phyloP scores from a whole-genome alignment of 345 rosid species.

The Arabidopsis arenosa region DNA sequence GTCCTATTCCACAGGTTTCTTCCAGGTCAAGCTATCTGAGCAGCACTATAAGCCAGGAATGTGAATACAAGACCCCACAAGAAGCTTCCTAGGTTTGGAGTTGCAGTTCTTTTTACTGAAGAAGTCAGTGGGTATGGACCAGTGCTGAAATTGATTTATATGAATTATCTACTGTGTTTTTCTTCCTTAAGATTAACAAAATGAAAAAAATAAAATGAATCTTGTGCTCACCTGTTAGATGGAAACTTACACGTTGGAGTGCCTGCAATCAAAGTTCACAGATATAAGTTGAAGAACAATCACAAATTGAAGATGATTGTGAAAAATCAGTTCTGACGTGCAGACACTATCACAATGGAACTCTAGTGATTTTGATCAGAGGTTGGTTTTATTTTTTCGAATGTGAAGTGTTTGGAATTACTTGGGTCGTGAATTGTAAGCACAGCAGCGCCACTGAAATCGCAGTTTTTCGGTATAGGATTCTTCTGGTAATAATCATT shows the following conservation, averaged over 20 bases:
- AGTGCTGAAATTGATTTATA: conserved; percentile 7
- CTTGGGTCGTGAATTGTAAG: conserved; percentile 77
- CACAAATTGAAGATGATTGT: not conserved
- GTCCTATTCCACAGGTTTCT: conserved; percentile 13
- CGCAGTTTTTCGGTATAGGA: conserved; percentile 70
- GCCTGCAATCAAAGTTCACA: conserved; percentile 3
- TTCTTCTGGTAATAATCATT: conserved; percentile 72
- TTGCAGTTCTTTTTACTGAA: conserved; percentile 16
- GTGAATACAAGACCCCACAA: conserved; percentile 14
- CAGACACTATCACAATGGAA: not conserved
- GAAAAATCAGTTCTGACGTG: not conserved
- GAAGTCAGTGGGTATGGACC: conserved; percentile 15
- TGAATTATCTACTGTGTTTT: not conserved
- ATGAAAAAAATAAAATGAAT: not conserved
- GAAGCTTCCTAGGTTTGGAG: conserved; percentile 18
- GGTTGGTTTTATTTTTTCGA: not conserved
- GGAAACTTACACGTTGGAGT: conserved; percentile 10
- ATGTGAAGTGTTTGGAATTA: conserved; percentile 39
- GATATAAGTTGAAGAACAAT: not conserved
- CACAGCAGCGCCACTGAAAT: conserved; percentile 72
- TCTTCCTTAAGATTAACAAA: not conserved
- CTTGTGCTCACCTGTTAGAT: conserved; percentile 11
- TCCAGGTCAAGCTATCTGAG: conserved; percentile 9
- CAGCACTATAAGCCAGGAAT: conserved; percentile 1
- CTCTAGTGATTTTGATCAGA: not conserved